Percentiles rank a stretch among this genome's conserved stretches.
Evolutionary conservation across 495 filamentous ascomycete genomes (phyloP).

Genomic region (Aspergillus saccharolyticus): DNA sequence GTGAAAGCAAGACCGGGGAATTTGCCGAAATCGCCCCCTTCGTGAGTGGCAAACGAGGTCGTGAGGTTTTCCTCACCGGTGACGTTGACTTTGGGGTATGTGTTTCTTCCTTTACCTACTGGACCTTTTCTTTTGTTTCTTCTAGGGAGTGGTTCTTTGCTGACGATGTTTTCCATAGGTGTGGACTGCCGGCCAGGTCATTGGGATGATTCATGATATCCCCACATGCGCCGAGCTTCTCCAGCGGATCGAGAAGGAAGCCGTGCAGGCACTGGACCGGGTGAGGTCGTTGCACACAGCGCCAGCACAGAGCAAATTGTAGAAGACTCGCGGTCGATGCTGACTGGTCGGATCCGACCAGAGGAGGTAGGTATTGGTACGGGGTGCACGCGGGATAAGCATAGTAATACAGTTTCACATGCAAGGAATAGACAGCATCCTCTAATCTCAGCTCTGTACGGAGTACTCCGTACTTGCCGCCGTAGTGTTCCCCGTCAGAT

Average conservation of each 20-base stretch:
- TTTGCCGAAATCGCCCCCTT: conserved; percentile 87
- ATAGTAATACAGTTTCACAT: background rate
- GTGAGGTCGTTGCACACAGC: conserved; percentile 35
- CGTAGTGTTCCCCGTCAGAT: background rate
- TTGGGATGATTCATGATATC: conserved; percentile 65
- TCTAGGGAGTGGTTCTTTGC: background rate
- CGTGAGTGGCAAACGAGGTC: conserved; percentile 87
- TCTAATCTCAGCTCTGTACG: background rate
- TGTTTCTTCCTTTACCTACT: conserved; percentile 16
- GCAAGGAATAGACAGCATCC: conserved; percentile 3
- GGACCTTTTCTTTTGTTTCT: no score
- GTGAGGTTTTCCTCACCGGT: conserved; percentile 87
- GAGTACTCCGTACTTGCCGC: background rate
- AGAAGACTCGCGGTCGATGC: conserved; percentile 6
- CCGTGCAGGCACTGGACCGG: conserved; percentile 46
- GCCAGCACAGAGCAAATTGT: conserved; percentile 38
- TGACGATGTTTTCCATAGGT: conserved; percentile 38
- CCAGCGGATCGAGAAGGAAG: conserved; percentile 58
- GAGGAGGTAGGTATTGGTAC: background rate
- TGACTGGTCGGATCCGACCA: conserved; percentile 3
- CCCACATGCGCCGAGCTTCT: conserved; percentile 58
- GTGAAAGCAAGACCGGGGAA: conserved; percentile 77
- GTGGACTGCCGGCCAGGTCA: conserved; percentile 68
- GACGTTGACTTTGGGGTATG: conserved; percentile 86
- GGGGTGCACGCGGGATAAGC: background rate